phyloP scores from a whole-genome alignment of 2,329 filamentous ascomycete genomes.

The Gaeumannomyces sp. region DNA sequence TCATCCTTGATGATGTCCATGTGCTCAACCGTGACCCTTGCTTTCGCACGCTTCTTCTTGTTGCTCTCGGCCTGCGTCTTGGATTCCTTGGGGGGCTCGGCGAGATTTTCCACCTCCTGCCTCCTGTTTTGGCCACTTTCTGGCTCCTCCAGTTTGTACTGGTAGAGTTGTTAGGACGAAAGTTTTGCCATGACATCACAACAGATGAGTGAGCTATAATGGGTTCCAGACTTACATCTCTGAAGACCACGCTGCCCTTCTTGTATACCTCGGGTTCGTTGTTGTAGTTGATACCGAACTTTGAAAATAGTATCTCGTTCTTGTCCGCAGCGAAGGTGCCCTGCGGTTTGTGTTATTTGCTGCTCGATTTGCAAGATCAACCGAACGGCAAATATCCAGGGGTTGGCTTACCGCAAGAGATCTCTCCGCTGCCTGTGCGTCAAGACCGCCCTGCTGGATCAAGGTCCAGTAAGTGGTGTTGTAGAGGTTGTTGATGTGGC shows the following conservation, averaged over 20 bases:
- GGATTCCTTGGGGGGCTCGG: conserved; percentile 54
- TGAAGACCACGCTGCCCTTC: conserved; percentile 86
- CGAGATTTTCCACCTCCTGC: conserved; percentile 39
- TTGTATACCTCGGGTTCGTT: conserved; percentile 88
- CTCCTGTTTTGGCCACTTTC: conserved; percentile 36
- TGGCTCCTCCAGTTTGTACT: conserved; percentile 68
- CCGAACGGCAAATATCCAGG: background rate
- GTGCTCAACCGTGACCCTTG: conserved; percentile 74
- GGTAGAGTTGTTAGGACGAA: background rate
- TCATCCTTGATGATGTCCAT: conserved; percentile 92
- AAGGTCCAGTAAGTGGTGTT: conserved; percentile 96
- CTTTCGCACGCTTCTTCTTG: conserved; percentile 73
- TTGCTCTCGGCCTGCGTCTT: conserved; percentile 81
- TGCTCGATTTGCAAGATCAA: background rate
- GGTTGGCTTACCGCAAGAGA: conserved; percentile 58
- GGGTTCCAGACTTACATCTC: conserved; percentile 53
- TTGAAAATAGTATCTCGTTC: conserved; percentile 88
- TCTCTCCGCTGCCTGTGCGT: conserved; percentile 66
- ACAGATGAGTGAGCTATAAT: background rate
- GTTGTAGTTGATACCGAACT: conserved; percentile 94
- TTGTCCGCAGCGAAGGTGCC: conserved; percentile 83
- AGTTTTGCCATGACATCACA: background rate
- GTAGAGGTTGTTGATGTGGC: conserved; percentile 99
- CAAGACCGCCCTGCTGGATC: conserved; percentile 62
- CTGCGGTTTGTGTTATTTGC: conserved; percentile 32